A percentile compares a stretch with the other conserved stretches of the same genome.
Evolutionary conservation across 73 alveolate genomes (phyloP).

Genomic region (Durusdinium trenchii): DNA sequence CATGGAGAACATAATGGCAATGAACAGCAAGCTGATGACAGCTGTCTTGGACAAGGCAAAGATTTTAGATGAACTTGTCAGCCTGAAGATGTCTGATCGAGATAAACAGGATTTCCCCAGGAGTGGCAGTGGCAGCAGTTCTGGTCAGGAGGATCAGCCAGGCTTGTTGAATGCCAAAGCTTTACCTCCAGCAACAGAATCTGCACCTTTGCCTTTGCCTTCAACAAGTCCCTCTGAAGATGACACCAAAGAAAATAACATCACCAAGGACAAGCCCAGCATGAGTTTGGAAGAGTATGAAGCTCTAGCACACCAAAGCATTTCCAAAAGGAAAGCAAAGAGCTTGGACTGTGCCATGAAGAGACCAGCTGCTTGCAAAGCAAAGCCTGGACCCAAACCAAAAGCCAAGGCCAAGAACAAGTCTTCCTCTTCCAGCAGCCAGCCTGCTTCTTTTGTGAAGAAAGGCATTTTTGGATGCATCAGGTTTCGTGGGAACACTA

Average conservation of each 20-base stretch:
- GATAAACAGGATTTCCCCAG: no score
- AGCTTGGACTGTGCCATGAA: background rate
- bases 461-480: conserved; percentile 16
- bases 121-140: background rate
- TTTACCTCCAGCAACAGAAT: background rate
- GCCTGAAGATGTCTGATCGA: background rate
- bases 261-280: background rate
- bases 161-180: background rate
- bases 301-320: background rate
- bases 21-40: background rate
- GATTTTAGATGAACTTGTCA: background rate
- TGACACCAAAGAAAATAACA: background rate
- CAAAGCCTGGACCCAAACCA: background rate
- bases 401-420: background rate
- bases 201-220: conserved; percentile 32
- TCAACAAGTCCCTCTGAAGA: background rate
- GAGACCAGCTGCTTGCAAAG: conserved; percentile 46
- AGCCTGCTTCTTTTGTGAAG: background rate
- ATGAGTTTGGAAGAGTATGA: conserved; percentile 13
- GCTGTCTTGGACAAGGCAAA: background rate
- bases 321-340: background rate
- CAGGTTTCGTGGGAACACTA: background rate
- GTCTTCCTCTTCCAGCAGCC: background rate
- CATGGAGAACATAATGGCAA: background rate
- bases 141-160: background rate